Evolutionary conservation across 225 moss, liverwort and hornwort species (phyloP).

Genomic region (Ulota crispa): DNA sequence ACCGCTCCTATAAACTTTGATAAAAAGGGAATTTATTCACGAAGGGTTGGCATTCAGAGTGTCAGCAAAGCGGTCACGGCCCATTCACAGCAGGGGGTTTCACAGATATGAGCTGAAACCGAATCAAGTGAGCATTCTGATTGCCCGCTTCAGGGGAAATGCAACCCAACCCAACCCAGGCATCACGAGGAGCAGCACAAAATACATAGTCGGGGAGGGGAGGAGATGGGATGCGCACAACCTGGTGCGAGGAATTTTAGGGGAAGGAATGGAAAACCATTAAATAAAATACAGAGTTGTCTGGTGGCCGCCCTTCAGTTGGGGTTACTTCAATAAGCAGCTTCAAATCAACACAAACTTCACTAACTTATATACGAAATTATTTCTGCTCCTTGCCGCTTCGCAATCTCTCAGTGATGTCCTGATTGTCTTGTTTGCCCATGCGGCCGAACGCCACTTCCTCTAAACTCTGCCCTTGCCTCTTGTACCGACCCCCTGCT

Average conservation of each 20-base stretch:
- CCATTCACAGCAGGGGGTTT: not conserved
- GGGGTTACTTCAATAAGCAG: not conserved
- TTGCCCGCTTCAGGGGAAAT: not conserved
- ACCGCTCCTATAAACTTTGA: not conserved
- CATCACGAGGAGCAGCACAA: not conserved
- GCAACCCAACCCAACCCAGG: not conserved
- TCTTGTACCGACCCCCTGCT: constrained; percentile 76
- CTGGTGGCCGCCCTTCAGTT: constrained; percentile 17
- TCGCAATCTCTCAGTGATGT: constrained; percentile 76
- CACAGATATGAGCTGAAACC: not conserved
- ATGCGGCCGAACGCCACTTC: constrained; percentile 94
- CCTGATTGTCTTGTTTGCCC: constrained; percentile 60
- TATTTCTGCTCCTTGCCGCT: constrained; percentile 38
- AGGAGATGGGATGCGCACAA: not conserved
- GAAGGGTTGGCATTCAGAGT: not conserved
- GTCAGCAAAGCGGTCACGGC: not conserved
- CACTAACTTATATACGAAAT: not conserved
- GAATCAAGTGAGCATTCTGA: not conserved
- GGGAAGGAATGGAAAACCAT: constrained; percentile 16
- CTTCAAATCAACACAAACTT: not conserved
- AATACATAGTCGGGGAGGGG: not conserved
- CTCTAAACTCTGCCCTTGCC: constrained; percentile 91
- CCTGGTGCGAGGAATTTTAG: not conserved
- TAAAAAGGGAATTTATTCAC: not conserved
- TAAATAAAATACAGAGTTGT: constrained; percentile 35